A percentile compares a stretch with the other conserved stretches of the same genome.
phyloP scores from a whole-genome alignment of 2,329 filamentous ascomycete genomes.

The Aspergillus jensenii region DNA sequence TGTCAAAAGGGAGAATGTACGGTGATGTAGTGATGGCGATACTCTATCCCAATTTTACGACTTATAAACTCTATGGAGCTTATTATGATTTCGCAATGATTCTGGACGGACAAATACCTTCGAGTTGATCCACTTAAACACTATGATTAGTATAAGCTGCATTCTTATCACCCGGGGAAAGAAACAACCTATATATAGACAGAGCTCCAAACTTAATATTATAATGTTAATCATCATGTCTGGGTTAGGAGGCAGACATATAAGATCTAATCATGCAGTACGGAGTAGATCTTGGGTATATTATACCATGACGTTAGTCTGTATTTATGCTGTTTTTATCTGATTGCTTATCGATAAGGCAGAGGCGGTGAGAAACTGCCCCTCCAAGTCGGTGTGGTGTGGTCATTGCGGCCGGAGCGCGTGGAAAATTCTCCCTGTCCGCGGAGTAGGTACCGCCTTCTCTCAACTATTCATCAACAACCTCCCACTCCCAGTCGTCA shows the following conservation, averaged over 20 bases:
- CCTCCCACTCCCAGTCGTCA: background rate
- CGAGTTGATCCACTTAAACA: background rate
- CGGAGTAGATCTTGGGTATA: too few relatives aligned
- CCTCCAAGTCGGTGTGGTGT: slow-evolving; percentile 23
- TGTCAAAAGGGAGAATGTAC: slow-evolving; percentile 49
- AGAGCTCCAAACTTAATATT: too few relatives aligned
- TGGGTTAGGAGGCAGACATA: too few relatives aligned
- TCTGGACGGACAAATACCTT: background rate
- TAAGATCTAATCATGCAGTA: too few relatives aligned
- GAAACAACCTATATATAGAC: too few relatives aligned
- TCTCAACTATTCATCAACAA: slow-evolving; percentile 4
- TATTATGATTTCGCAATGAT: background rate
- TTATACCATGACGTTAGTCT: too few relatives aligned
- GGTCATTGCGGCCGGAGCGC: slow-evolving; percentile 24
- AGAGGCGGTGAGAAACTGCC: slow-evolving; percentile 16
- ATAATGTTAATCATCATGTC: too few relatives aligned
- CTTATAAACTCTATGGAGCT: background rate
- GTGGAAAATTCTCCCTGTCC: slow-evolving; percentile 23
- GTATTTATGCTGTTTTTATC: too few relatives aligned
- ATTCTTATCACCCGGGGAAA: too few relatives aligned
- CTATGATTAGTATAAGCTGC: background rate
- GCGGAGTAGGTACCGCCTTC: slow-evolving; percentile 3
- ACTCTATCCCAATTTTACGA: background rate
- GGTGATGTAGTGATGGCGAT: slow-evolving; percentile 46
- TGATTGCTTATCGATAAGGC: slow-evolving; percentile 9